phyloP scores from a whole-genome alignment of 148 eudicot species.

The Rhododendron vialii region DNA sequence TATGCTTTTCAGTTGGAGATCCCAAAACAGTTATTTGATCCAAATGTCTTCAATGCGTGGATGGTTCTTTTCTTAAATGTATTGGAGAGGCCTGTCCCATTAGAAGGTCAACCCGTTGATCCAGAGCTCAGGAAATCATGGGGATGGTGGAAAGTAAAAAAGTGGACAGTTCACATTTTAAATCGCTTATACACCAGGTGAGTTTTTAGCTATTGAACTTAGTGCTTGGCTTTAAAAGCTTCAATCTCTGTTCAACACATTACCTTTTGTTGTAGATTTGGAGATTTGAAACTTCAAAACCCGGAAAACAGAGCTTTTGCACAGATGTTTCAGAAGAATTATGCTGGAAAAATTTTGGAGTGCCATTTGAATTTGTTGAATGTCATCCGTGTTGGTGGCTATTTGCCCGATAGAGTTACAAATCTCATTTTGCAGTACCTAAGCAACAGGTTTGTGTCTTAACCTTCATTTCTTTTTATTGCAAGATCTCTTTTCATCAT shows the following conservation, averaged over 20 bases:
- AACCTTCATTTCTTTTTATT: background rate
- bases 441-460: conserved; percentile 71
- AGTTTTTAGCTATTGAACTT: conserved; percentile 16
- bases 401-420: conserved; percentile 94
- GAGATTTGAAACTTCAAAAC: conserved; percentile 87
- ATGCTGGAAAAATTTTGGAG: conserved; percentile 94
- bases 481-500: background rate
- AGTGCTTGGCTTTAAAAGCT: background rate
- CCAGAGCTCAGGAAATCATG: conserved; percentile 87
- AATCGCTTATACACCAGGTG: conserved; percentile 93
- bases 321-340: conserved; percentile 84
- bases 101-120: conserved; percentile 92
- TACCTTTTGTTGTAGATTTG: conserved; percentile 51
- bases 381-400: conserved; percentile 85
- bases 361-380: conserved; percentile 90
- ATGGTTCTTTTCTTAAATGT: conserved; percentile 84
- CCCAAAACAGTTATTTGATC: conserved; percentile 82
- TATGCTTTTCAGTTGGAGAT: conserved; percentile 71
- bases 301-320: conserved; percentile 95
- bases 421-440: conserved; percentile 92
- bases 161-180: conserved; percentile 97
- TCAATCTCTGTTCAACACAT: background rate
- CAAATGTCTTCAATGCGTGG: conserved; percentile 92
- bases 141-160: conserved; percentile 99
- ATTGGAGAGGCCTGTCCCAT: conserved; percentile 95